A percentile compares a stretch with the other conserved stretches of the same genome.
Conservation (phyloP, 257 asterid genomes). For the Fraxinus quadrangulata region DNA sequence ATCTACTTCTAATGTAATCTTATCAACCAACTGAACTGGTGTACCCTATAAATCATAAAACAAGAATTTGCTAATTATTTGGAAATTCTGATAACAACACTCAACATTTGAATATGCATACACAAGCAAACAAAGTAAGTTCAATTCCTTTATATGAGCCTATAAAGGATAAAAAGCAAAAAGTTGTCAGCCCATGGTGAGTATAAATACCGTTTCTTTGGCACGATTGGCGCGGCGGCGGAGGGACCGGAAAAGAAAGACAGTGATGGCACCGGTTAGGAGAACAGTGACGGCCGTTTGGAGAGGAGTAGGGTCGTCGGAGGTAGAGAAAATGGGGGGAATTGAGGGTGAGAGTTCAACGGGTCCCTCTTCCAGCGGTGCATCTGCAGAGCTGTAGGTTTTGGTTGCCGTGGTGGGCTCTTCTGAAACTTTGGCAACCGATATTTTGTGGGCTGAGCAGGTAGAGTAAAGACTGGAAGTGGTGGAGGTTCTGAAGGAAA, state of each 20-base stretch:
- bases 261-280: slow-evolving; percentile 77
- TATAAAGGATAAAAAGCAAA: not conserved
- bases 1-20: not conserved
- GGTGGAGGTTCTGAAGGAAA: slow-evolving; percentile 18
- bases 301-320: slow-evolving; percentile 56
- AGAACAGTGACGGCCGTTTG: slow-evolving; percentile 81
- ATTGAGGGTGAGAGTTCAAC: slow-evolving; percentile 59
- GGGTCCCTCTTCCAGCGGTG: slow-evolving; percentile 51
- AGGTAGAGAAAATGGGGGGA: slow-evolving; percentile 44
- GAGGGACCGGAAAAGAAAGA: slow-evolving; percentile 81
- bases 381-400: slow-evolving; percentile 10
- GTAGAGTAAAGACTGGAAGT: slow-evolving; percentile 2
- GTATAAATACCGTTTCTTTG: slow-evolving; percentile 49
- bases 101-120: not conserved
- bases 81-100: no score
- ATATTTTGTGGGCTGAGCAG: slow-evolving; percentile 32
- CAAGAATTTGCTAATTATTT: not conserved
- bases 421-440: slow-evolving; percentile 35
- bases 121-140: not conserved
- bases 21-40: not conserved
- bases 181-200: not conserved
- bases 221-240: slow-evolving; percentile 88
- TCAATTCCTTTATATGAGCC: not conserved
- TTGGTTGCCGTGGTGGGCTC: slow-evolving; percentile 21
- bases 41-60: not conserved